Conservation (phyloP, 2,329 filamentous ascomycete genomes). For the Sodiomyces alkalinus region DNA sequence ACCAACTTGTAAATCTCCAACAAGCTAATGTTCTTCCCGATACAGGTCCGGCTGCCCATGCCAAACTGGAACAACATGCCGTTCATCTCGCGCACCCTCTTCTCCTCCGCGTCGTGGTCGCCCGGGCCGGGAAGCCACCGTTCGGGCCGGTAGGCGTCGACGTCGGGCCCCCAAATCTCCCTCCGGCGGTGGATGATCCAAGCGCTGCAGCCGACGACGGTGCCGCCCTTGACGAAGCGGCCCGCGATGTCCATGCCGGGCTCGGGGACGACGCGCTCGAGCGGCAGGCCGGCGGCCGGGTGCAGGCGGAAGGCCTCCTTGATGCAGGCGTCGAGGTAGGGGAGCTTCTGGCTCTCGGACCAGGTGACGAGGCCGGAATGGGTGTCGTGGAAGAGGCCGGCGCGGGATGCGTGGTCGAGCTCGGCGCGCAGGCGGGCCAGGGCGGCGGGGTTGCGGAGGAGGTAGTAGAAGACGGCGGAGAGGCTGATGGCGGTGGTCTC, state of each 20-base stretch:
- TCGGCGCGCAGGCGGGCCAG: constrained; percentile 43
- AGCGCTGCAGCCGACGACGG: constrained; percentile 58
- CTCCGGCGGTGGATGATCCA: constrained; percentile 59
- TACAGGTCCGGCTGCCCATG: constrained; percentile 55
- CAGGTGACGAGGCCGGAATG: constrained; percentile 51
- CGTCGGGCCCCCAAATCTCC: constrained; percentile 53
- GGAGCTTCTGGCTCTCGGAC: constrained; percentile 52
- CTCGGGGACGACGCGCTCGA: constrained; percentile 58
- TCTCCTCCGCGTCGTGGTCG: constrained; percentile 25
- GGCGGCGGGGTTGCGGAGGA: constrained; percentile 46
- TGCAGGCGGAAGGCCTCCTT: constrained; percentile 68
- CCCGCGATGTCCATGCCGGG: constrained; percentile 49
- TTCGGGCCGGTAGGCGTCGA: constrained; percentile 52
- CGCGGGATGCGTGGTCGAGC: constrained; percentile 40
- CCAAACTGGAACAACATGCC: constrained; percentile 61
- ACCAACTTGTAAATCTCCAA: constrained; percentile 50
- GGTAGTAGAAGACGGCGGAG: constrained; percentile 56
- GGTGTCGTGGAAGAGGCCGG: constrained; percentile 33
- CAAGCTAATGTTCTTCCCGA: constrained; percentile 50
- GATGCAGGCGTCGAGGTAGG: constrained; percentile 63
- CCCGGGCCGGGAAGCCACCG: constrained; percentile 40
- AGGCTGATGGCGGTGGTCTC: constrained; percentile 70
- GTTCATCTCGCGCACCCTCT: constrained; percentile 49
- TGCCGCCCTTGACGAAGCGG: constrained; percentile 48
- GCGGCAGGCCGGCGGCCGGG: constrained; percentile 54